A percentile compares a stretch with the other conserved stretches of the same genome.
phyloP scores from a whole-genome alignment of 1,284 basidiomycete genomes.

The Cutaneotrichosporon cutaneum region DNA sequence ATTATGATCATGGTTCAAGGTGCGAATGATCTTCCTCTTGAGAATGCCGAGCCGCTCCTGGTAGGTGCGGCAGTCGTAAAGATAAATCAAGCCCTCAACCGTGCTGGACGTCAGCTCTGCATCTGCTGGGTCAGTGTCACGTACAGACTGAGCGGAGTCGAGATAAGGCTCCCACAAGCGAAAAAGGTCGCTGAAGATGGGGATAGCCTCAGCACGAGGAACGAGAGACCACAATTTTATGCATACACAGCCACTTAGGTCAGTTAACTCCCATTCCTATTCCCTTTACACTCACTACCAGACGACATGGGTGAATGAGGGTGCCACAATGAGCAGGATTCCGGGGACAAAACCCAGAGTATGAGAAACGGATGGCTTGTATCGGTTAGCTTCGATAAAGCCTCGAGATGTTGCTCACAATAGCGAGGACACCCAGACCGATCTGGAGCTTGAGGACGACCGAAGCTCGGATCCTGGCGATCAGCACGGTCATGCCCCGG shows the following conservation, averaged over 20 bases:
- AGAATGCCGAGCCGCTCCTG: background rate
- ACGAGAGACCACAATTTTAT: constrained; percentile 17
- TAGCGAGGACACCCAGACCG: constrained; percentile 41
- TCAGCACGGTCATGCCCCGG: background rate
- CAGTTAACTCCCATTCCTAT: background rate
- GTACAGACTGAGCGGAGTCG: constrained; percentile 13
- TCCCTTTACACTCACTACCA: constrained; percentile 55
- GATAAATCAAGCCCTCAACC: constrained; percentile 15
- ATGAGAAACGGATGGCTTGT: constrained; percentile 34
- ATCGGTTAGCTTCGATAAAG: constrained; percentile 10
- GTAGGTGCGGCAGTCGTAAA: constrained; percentile 18
- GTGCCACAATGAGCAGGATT: constrained; percentile 58
- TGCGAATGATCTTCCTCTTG: constrained; percentile 20
- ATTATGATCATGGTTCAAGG: constrained; percentile 33
- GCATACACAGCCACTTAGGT: constrained; percentile 46
- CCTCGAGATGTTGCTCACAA: constrained; percentile 25
- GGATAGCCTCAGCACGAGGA: constrained; percentile 28
- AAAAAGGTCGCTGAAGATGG: constrained; percentile 16
- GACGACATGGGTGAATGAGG: constrained; percentile 58
- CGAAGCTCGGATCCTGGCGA: constrained; percentile 13
- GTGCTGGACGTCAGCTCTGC: constrained; percentile 5
- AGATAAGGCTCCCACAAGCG: constrained; percentile 16
- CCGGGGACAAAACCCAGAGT: constrained; percentile 54
- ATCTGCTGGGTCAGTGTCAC: too few species aligned
- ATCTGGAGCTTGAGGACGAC: constrained; percentile 44